Conservation (phyloP, 2,329 filamentous ascomycete species). For the Lasiodiplodia sp. region DNA sequence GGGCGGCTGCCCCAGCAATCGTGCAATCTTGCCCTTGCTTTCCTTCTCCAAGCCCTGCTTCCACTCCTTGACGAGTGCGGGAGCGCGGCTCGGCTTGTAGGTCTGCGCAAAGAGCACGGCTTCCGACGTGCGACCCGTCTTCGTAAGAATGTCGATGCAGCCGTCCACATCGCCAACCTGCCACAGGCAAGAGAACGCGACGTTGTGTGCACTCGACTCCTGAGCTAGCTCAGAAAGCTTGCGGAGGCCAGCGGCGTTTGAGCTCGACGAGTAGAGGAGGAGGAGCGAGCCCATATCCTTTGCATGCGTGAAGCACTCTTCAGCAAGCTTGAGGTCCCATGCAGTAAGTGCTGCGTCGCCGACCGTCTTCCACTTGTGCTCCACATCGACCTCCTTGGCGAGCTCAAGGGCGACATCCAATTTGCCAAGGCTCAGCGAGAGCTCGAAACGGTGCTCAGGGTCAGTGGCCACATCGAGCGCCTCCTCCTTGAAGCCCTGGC, state of each 20-base stretch:
- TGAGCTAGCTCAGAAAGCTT: constrained; percentile 77
- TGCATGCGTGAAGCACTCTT: constrained; percentile 90
- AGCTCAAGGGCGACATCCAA: constrained; percentile 86
- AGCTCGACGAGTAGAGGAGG: constrained; percentile 85
- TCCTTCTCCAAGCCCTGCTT: constrained; percentile 82
- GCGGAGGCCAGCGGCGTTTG: constrained; percentile 76
- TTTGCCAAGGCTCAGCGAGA: constrained; percentile 82
- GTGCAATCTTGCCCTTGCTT: constrained; percentile 84
- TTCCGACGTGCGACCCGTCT: constrained; percentile 82
- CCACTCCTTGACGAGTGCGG: constrained; percentile 76
- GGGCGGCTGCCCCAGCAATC: constrained; percentile 81
- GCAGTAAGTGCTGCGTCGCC: constrained; percentile 86
- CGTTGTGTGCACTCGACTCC: constrained; percentile 82
- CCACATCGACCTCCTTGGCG: constrained; percentile 81
- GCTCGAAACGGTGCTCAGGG: constrained; percentile 93
- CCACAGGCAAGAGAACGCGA: constrained; percentile 92
- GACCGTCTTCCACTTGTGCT: constrained; percentile 98
- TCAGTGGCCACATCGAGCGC: constrained; percentile 95
- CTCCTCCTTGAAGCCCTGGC: constrained; percentile 95
- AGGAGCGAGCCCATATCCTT: constrained; percentile 90
- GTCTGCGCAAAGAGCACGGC: constrained; percentile 93
- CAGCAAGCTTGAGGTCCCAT: constrained; percentile 88
- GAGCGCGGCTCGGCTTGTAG: constrained; percentile 83
- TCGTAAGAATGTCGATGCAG: constrained; percentile 79
- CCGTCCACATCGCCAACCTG: constrained; percentile 81